These are phyloP conservation scores for Tulasnella sp. DNA, from an alignment of 768 basidiomycete genomes.

Conservation along the genomic window DNA sequence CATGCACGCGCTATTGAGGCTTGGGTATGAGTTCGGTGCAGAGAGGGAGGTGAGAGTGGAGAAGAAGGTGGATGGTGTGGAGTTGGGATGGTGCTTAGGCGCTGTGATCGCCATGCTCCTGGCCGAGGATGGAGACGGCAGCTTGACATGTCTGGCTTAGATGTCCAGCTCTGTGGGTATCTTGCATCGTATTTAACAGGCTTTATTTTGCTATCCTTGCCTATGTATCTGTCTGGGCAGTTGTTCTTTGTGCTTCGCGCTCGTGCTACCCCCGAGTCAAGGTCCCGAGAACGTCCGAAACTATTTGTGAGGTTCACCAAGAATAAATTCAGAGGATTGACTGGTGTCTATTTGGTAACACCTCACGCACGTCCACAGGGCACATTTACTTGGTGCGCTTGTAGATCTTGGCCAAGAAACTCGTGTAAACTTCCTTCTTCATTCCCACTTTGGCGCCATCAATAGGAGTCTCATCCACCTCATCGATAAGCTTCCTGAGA, in stretches of 20 bases:
- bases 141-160: slow-evolving; percentile 10
- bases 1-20: slow-evolving; percentile 74
- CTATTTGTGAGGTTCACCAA: too few species aligned
- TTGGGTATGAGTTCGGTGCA: slow-evolving; percentile 83
- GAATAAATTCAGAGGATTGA: too few species aligned
- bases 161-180: slow-evolving; percentile 14
- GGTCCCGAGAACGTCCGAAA: too few species aligned
- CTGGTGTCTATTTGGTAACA: too few species aligned
- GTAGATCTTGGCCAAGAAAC: slow-evolving; percentile 82
- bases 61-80: slow-evolving; percentile 59
- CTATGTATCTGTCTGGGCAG: too few species aligned
- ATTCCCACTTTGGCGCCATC: slow-evolving; percentile 25
- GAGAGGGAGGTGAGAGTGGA: slow-evolving; percentile 60
- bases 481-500: slow-evolving; percentile 58
- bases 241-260: too few species aligned
- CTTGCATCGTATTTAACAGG: too few species aligned
- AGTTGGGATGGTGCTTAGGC: slow-evolving; percentile 36
- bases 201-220: too few species aligned
- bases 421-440: slow-evolving; percentile 62
- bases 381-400: slow-evolving; percentile 43
- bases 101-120: slow-evolving; percentile 23
- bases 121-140: slow-evolving; percentile 16
- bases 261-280: too few species aligned
- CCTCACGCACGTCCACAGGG: too few species aligned
- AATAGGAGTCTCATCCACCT: slow-evolving; percentile 45